phyloP scores from a whole-genome alignment of 116 monocot species.

The Papilionanthe hybrid region DNA sequence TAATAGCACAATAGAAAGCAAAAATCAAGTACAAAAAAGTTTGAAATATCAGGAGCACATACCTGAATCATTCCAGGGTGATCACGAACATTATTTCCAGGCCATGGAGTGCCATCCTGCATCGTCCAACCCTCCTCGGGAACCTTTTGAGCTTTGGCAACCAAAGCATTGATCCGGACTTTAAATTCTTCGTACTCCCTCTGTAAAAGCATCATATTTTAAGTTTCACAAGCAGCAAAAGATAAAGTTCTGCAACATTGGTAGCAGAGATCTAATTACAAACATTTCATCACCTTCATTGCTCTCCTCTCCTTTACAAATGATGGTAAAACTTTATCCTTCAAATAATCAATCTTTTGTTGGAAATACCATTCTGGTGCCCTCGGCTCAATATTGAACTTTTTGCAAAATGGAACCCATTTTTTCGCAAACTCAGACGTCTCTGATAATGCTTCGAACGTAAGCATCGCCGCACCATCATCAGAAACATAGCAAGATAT shows the following conservation, averaged over 20 bases:
- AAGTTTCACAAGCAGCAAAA: not conserved
- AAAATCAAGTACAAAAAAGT: not conserved
- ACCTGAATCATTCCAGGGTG: conserved; percentile 78
- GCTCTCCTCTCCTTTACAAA: conserved; percentile 59
- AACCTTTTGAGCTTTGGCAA: conserved; percentile 57
- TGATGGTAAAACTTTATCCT: conserved; percentile 46
- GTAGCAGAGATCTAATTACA: not conserved
- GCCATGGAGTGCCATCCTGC: conserved; percentile 70
- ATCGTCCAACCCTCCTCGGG: conserved; percentile 71
- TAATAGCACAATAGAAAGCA: not conserved
- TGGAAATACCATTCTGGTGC: conserved; percentile 64
- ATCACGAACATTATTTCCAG: conserved; percentile 61
- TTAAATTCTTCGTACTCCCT: conserved; percentile 66
- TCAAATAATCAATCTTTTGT: conserved; percentile 61
- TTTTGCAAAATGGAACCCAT: conserved; percentile 64
- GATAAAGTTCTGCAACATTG: not conserved
- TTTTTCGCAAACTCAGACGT: conserved; percentile 68
- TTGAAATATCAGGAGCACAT: not conserved
- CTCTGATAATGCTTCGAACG: conserved; percentile 57
- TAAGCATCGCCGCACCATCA: conserved; percentile 62
- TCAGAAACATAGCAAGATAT: conserved; percentile 71
- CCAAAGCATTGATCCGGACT: conserved; percentile 58
- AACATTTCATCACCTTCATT: conserved; percentile 38
- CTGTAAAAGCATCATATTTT: conserved; percentile 17
- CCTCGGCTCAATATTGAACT: conserved; percentile 50